These are phyloP conservation scores for Thalassiosira mediterranea DNA, from an alignment of 352 stramenopile species.

Conservation along the genomic window DNA sequence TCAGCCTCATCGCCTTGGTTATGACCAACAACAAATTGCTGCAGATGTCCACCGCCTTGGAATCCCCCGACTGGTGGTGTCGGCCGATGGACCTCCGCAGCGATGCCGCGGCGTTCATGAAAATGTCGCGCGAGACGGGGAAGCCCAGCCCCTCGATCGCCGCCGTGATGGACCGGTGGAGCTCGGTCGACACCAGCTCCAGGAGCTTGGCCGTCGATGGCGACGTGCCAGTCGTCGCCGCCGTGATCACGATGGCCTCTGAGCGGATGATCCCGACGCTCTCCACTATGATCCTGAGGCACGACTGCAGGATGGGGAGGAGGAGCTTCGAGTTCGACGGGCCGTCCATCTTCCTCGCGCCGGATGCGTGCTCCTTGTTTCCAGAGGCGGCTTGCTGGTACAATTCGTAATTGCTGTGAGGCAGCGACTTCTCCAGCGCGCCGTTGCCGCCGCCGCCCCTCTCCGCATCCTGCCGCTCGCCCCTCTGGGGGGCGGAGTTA, in stretches of 20 bases:
- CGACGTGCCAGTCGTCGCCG: slow-evolving; percentile 31
- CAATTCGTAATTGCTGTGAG: slow-evolving; percentile 52
- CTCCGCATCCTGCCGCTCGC: background rate
- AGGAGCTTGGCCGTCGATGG: slow-evolving; percentile 59
- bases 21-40: slow-evolving; percentile 54
- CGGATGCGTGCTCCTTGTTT: slow-evolving; percentile 7
- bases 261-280: slow-evolving; percentile 51
- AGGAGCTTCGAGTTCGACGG: slow-evolving; percentile 72
- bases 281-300: slow-evolving; percentile 63
- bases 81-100: slow-evolving; percentile 51
- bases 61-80: slow-evolving; percentile 49
- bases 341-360: slow-evolving; percentile 15
- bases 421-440: slow-evolving; percentile 7
- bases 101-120: slow-evolving; percentile 61
- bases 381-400: slow-evolving; percentile 38
- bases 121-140: slow-evolving; percentile 74
- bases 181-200: slow-evolving; percentile 61
- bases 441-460: slow-evolving; percentile 2
- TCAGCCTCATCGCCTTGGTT: slow-evolving; percentile 68
- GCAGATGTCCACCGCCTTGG: slow-evolving; percentile 52
- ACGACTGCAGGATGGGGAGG: slow-evolving; percentile 80
- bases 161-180: slow-evolving; percentile 67
- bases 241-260: slow-evolving; percentile 62
- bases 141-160: slow-evolving; percentile 81
- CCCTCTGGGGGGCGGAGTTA: background rate